Evolutionary conservation across 139 green algal genomes (phyloP), one percentile per base, ranked within the genome.

Genomic region (Nannochloris sp.): DNA sequence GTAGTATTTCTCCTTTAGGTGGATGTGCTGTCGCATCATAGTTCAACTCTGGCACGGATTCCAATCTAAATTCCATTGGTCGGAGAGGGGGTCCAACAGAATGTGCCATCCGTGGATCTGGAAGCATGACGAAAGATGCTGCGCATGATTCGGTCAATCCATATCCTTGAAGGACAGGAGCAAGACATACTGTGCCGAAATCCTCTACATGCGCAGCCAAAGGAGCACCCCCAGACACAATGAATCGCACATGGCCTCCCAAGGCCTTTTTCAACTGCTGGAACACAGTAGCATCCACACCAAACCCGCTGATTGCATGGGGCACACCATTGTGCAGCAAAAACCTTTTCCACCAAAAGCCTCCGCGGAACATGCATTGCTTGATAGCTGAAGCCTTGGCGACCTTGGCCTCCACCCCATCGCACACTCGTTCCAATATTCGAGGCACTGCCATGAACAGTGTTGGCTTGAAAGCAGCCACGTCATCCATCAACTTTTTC

Each of bases 141-240:
- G 83, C 89, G 57, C 85, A 94, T 0, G 87, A 91, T 78, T 96
- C 89, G 5, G 89, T 96, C 51, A 96, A 71, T 21, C 88, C 88
- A 61, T 95, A 96, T 18, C 88, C 88, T 85, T 95, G 85, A 36
- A 87, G 49, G 34, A 95, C 80, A 29, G 85, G 83, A 21, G 68
- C 75, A 74, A 95, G 87, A 57, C 74, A 68, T 21, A 90, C 79
- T 53, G 79, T 84, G 53, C 90, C 78, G 70, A 92, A 95, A 40
- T 93, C 82, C 80, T 95, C 86, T 55, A 93, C 85, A 57, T 93
- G 81, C 12, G 73, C 76, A 0, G 86, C 80, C 60, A 96, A 83
- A n/a, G 90, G 89, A 1, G 90, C 90, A 40, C 86, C 90, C 10
- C 90, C 90, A 36, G 59, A 83, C 21, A 94, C 73, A 18, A 95